Conservation (phyloP, 108 stramenopile genomes). For the Skeletonema tropicum region DNA sequence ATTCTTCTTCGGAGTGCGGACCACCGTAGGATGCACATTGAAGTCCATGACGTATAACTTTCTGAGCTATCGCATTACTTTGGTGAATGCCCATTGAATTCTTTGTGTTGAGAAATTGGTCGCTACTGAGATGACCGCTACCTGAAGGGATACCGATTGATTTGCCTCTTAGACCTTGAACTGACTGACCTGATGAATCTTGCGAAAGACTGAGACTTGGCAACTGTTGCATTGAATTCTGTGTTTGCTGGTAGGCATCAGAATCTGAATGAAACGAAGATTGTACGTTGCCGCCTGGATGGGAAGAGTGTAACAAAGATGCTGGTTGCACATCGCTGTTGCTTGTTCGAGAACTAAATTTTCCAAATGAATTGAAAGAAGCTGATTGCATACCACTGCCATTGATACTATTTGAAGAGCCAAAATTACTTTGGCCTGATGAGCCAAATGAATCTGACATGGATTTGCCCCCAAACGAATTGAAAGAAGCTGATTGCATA, state of each 20-base stretch:
- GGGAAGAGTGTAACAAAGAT: too few species aligned
- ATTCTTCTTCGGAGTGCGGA: constrained; percentile 23
- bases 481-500: neutral
- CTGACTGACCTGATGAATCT: neutral
- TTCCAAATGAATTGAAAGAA: neutral
- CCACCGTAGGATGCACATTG: constrained; percentile 34
- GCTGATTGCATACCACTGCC: neutral
- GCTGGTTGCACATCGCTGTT: too few species aligned
- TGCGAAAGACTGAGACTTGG: neutral
- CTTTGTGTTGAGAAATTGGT: constrained; percentile 6
- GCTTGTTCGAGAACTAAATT: too few species aligned
- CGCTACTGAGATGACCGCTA: neutral
- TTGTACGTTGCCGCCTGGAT: too few species aligned
- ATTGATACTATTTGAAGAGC: neutral
- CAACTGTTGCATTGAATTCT: neutral
- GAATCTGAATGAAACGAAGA: neutral
- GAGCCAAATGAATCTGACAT: neutral
- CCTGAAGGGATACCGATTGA: neutral
- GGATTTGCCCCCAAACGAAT: neutral
- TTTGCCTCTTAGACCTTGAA: neutral
- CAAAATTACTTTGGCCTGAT: neutral
- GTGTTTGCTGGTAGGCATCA: neutral
- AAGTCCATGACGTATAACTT: constrained; percentile 1
- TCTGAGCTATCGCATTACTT: neutral
- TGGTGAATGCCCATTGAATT: neutral